phyloP scores from a whole-genome alignment of 2,329 filamentous ascomycete genomes.

The Sporothrix pallida region DNA sequence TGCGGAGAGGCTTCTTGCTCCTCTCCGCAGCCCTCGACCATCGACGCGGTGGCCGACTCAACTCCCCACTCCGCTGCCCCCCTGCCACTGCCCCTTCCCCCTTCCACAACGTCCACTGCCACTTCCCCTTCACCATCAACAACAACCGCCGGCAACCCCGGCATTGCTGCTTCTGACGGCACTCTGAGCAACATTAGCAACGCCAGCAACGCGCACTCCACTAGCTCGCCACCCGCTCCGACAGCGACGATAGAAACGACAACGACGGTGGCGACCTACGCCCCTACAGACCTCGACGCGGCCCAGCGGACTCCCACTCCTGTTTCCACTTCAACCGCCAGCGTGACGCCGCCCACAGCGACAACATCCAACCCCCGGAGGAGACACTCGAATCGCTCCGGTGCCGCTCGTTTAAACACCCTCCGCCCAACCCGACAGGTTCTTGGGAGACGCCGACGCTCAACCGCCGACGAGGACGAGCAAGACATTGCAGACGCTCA shows the following conservation, averaged over 20 bases:
- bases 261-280: not conserved
- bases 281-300: too few relatives aligned
- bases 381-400: conserved; percentile 14
- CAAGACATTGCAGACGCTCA: conserved; percentile 30
- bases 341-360: not conserved
- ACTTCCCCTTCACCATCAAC: not conserved
- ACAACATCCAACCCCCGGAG: conserved; percentile 6
- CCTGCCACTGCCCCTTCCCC: conserved; percentile 34
- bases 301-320: too few relatives aligned
- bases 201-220: too few relatives aligned
- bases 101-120: conserved; percentile 9
- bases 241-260: not conserved
- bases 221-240: too few relatives aligned
- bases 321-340: not conserved
- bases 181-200: too few relatives aligned
- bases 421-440: conserved; percentile 46
- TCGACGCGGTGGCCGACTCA: conserved; percentile 39
- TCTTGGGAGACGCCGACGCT: conserved; percentile 63
- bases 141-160: conserved; percentile 8
- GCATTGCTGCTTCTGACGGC: not conserved
- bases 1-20: conserved; percentile 38
- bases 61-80: conserved; percentile 36
- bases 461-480: conserved; percentile 49
- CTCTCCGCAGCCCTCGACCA: conserved; percentile 33
- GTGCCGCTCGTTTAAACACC: not conserved